These are phyloP conservation scores for Carpinus viminea DNA, from an alignment of 306 rosid species.

Conservation along the genomic window DNA sequence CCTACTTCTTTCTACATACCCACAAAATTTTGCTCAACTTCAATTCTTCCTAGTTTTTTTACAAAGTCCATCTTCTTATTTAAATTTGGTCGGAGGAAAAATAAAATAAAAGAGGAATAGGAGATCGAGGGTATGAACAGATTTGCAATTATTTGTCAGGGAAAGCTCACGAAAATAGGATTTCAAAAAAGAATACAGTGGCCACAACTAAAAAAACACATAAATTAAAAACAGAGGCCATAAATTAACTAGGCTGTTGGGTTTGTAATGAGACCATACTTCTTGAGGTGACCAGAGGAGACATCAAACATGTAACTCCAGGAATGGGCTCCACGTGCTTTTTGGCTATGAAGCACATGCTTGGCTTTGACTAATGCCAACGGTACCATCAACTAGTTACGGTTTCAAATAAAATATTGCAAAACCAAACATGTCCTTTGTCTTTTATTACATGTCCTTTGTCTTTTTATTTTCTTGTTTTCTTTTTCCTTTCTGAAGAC, in stretches of 20 bases:
- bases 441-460: too few relatives aligned
- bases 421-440: too few relatives aligned
- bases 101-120: too few relatives aligned
- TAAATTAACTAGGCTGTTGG: constrained; percentile 13
- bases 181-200: background rate
- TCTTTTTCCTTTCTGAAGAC: too few relatives aligned
- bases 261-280: constrained; percentile 22
- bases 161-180: background rate
- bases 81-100: too few relatives aligned
- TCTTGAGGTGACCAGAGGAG: constrained; percentile 29
- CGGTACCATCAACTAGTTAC: background rate
- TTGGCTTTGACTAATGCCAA: constrained; percentile 36
- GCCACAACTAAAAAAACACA: constrained; percentile 14
- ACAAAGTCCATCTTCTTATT: background rate
- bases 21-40: background rate
- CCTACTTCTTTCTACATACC: background rate
- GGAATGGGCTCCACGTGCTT: constrained; percentile 60
- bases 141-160: background rate
- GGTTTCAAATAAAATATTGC: too few relatives aligned
- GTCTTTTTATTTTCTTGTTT: too few relatives aligned
- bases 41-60: too few relatives aligned
- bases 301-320: constrained; percentile 27
- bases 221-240: constrained; percentile 21
- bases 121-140: too few relatives aligned
- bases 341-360: constrained; percentile 40